A percentile compares a stretch with the other conserved stretches of the same genome.
Conservation (phyloP, 2,329 filamentous ascomycete species). For the Colletotrichum liaoningense region DNA sequence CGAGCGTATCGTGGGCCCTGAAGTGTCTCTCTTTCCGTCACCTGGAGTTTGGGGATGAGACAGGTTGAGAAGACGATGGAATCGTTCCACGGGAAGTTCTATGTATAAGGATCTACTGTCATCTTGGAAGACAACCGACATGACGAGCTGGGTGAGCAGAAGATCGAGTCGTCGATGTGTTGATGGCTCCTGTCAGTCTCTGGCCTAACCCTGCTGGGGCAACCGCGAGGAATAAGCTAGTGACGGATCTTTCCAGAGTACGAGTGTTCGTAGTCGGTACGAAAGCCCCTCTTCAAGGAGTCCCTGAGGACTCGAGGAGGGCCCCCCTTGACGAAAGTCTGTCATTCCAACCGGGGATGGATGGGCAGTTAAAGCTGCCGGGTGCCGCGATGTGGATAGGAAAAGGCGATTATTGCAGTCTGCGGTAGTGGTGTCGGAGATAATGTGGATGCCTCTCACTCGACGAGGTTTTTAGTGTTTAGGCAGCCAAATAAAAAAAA, state of each 20-base stretch:
- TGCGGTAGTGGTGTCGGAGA: slow-evolving; percentile 11
- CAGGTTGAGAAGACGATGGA: neutral
- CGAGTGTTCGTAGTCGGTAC: neutral
- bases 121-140: neutral
- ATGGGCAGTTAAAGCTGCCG: neutral
- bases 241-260: neutral
- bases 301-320: neutral
- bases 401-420: neutral
- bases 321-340: neutral
- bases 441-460: slow-evolving; percentile 15
- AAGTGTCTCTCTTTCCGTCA: neutral
- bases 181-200: neutral
- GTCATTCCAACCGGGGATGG: neutral
- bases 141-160: neutral
- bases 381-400: neutral
- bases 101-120: neutral
- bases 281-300: neutral
- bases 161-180: neutral
- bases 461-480: slow-evolving; percentile 28
- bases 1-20: neutral
- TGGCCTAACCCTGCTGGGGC: neutral
- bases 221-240: neutral
- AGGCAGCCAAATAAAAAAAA: slow-evolving; percentile 32
- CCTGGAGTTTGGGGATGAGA: neutral
- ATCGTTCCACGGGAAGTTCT: neutral